Evolutionary conservation across 495 filamentous ascomycete genomes (phyloP), one percentile per base, ranked within the genome.

Genomic region (Gamarada debralockiae): DNA sequence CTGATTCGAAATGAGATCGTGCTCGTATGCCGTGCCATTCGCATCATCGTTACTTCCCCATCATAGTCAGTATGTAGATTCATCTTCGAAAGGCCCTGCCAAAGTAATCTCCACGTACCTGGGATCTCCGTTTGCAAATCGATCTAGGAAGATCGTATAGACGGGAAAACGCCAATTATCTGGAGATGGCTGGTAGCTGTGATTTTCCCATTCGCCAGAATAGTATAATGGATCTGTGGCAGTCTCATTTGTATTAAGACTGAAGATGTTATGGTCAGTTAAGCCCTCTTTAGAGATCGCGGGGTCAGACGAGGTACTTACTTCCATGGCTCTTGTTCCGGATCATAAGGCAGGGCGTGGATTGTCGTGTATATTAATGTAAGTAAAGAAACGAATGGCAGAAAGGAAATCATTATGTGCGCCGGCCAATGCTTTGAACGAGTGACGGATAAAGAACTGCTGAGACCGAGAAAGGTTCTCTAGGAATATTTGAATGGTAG

Each of bases 91-190:
- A n/a, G n/a, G n/a, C n/a, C n/a, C n/a, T n/a, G n/a, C n/a, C n/a
- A n/a, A n/a, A n/a, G n/a, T n/a, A n/a, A n/a, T n/a, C n/a, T n/a
- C n/a, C n/a, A n/a, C n/a, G n/a, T 10, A 29, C 27, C 27, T 10
- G 0, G 86, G 85, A 50, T 90, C 80, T 13, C 86, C 86, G 55
- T 90, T 87, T 39, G 86, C 83, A 52, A 79, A 88, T 22, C 84
- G 73, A 59, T 90, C 86, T 1, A 88, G 65, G 52, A 87, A 84
- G 23, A 89, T 56, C 4, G 83, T 85, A 59, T 89, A 90, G 53
- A 87, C 79, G 0, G 86, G 86, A 52, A 90, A 76, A 18, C 86
- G 74, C 86, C 86, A 90, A 57, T 82, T 86, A 0, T 65, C 57
- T 0, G 86, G 85, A 0, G 85, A 87, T 0, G 76, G 73, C 13